Base-by-base conservation (phyloP, 208 protist species). In the Leishmania turanica region DNA sequence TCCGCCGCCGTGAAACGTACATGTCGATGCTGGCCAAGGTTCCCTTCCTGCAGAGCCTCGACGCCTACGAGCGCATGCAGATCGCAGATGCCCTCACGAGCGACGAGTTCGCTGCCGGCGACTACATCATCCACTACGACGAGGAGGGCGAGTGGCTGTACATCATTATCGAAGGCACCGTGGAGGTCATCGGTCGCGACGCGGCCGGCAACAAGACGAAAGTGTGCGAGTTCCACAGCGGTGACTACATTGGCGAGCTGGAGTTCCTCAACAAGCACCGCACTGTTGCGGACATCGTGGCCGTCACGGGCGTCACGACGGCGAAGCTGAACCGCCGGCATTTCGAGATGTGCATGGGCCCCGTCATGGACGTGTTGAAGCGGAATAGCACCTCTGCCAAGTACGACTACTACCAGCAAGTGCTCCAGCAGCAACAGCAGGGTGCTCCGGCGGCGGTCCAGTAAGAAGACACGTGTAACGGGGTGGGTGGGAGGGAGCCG, bases 271-370 rank as follows among this genome's bases (percentile, higher is more conserved):
- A 97, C 88, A 93, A 98, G 54, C 95, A 98, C 84, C 85, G 87
- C 71, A 94, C 86, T 27, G 95, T 97, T 27, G 95, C 95, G 1
- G 95, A 98, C 66, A 87, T 98, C 9, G 81, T 92, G 27, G 93
- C 95, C 64, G 73, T 87, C 56, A 96, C 95, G 34, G 79, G 88
- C 70, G 93, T 98, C 53, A 94, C 88, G 17, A 96, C 95, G 47
- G 95, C 95, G 45, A 96, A 96, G 84, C 85, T 98, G 8, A 98
- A 98, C 85, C 92, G 95, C 68, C 91, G 91, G 15, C 95, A 98
- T 89, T 98, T 98, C 79, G 95, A 98, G 85, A 95, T 98, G 93
- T 98, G 93, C 83, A 93, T 98, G 84, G 95, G 95, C 17, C 93
- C 95, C 21, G 93, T 98, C 34, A 92, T 98, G 51, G 92, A 98